These are phyloP conservation scores for Elaeagnus macrophylla DNA, from an alignment of 306 rosid genomes.

Conservation along the genomic window DNA sequence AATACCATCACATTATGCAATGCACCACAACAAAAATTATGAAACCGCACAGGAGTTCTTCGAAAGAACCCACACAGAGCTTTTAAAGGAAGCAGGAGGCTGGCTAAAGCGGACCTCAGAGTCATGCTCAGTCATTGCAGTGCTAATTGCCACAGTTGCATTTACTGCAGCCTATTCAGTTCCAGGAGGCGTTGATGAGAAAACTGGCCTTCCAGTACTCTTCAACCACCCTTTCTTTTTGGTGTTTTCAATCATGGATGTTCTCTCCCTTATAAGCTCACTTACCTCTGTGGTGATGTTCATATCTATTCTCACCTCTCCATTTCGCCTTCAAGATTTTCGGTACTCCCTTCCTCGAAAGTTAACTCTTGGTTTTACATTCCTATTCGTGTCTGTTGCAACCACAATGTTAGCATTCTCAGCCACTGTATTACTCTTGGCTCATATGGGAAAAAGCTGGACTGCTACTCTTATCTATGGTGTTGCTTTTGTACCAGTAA, in stretches of 20 bases:
- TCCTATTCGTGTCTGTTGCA: constrained; percentile 16
- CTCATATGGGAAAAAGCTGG: constrained; percentile 5
- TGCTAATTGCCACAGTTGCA: constrained; percentile 7
- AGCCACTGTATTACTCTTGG: constrained; percentile 14
- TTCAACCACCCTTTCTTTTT: constrained; percentile 9
- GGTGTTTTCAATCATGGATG: constrained; percentile 23
- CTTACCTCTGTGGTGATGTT: constrained; percentile 28
- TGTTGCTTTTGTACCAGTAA: constrained; percentile 17
- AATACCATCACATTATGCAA: too few relatives aligned
- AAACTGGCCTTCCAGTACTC: not conserved
- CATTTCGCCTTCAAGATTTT: constrained; percentile 16
- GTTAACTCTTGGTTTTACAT: constrained; percentile 12
- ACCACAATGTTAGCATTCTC: constrained; percentile 22
- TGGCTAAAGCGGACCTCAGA: constrained; percentile 9
- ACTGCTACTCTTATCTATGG: constrained; percentile 6
- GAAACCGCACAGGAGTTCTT: not conserved
- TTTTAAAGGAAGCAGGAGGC: not conserved
- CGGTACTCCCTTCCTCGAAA: constrained; percentile 15
- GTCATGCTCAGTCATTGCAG: constrained; percentile 7
- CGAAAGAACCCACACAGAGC: not conserved
- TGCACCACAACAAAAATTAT: not conserved
- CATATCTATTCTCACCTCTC: constrained; percentile 24
- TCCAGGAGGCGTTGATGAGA: not conserved
- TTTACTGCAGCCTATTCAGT: constrained; percentile 12
- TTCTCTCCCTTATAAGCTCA: constrained; percentile 19